Evolutionary conservation across 768 basidiomycete species (phyloP).

Genomic region (Inosperma sp.): DNA sequence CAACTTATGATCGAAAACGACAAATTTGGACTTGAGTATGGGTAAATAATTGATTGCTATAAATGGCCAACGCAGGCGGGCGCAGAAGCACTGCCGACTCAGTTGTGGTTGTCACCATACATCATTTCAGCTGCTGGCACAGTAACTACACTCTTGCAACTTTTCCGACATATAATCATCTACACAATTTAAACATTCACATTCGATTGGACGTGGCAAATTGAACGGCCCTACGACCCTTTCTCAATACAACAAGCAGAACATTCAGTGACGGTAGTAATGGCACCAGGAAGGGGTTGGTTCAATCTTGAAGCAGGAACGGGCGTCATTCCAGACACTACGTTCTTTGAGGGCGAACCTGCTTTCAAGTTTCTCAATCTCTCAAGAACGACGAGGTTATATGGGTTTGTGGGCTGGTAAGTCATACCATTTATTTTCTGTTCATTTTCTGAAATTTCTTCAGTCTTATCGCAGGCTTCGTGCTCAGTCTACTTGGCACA

Average conservation of each 20-base stretch:
- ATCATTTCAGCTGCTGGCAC: conserved; percentile 3
- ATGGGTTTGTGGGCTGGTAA: conserved; percentile 83
- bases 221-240: not conserved
- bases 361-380: conserved; percentile 79
- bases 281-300: conserved; percentile 66
- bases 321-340: conserved; percentile 63
- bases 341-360: conserved; percentile 85
- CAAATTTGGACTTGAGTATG: no score
- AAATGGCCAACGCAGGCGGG: not conserved
- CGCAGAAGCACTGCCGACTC: not conserved
- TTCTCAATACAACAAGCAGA: not conserved
- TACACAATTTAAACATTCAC: not conserved
- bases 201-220: not conserved
- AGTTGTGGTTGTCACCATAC: not conserved
- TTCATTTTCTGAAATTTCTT: not conserved
- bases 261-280: not conserved
- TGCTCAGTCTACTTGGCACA: conserved; percentile 74
- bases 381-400: conserved; percentile 74
- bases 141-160: not conserved
- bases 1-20: no score
- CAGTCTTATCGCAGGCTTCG: conserved; percentile 72
- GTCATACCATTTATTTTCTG: conserved; percentile 19
- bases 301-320: conserved; percentile 72
- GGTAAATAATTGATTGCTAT: no score
- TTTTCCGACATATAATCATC: not conserved